These are phyloP conservation scores for Candida corydali DNA, from an alignment of 805 yeast genomes.

Conservation along the genomic window DNA sequence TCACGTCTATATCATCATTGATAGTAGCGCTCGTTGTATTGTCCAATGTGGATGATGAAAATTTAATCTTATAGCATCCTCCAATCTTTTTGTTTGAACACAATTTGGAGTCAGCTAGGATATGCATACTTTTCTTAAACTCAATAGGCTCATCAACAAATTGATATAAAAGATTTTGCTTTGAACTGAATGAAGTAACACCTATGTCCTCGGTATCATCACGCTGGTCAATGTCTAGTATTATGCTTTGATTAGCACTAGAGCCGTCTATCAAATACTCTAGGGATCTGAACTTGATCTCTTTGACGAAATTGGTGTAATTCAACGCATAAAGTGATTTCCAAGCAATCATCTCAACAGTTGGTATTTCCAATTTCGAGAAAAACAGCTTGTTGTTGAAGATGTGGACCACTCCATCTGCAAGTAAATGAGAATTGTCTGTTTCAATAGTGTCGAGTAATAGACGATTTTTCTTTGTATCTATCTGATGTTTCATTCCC, in stretches of 20 bases:
- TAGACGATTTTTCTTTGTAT: conserved; percentile 11
- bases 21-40: conserved; percentile 26
- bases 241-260: conserved; percentile 52
- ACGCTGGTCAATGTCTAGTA: conserved; percentile 42
- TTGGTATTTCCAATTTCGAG: conserved; percentile 15
- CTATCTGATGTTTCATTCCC: conserved; percentile 2
- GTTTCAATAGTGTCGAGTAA: conserved; percentile 18
- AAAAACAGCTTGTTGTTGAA: conserved; percentile 22
- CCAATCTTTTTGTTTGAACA: conserved; percentile 60
- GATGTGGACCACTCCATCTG: conserved; percentile 34
- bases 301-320: conserved; percentile 64
- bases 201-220: conserved; percentile 30
- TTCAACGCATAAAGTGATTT: conserved; percentile 39
- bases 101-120: conserved; percentile 46
- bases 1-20: conserved; percentile 54
- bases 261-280: conserved; percentile 53
- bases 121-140: conserved; percentile 17
- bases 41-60: conserved; percentile 20
- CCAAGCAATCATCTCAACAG: conserved; percentile 27
- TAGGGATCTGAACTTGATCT: conserved; percentile 58
- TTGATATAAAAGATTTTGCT: conserved; percentile 53
- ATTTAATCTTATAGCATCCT: conserved; percentile 45
- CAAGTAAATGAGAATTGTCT: conserved; percentile 15
- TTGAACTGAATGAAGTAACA: conserved; percentile 24
- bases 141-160: conserved; percentile 48